Evolutionary conservation across 1,284 basidiomycete genomes (phyloP).

Genomic region (Sanghuangporus baumii): DNA sequence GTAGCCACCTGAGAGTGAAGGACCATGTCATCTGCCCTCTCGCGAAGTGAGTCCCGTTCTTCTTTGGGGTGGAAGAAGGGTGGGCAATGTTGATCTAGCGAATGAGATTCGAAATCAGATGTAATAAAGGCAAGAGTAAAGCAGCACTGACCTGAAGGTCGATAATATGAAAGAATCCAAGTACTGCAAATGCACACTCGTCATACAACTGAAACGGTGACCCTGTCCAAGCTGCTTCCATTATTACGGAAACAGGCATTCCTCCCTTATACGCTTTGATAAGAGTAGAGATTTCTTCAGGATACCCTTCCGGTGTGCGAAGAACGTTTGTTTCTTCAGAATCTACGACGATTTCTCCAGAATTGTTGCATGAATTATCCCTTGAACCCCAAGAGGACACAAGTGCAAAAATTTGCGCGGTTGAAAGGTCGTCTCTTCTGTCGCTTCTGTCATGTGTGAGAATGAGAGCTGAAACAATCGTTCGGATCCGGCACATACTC

Average conservation of each 20-base stretch:
- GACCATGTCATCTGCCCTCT: neutral
- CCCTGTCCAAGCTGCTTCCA: neutral
- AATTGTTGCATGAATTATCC: too few species aligned
- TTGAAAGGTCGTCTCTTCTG: too few species aligned
- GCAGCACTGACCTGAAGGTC: neutral
- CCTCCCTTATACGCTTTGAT: neutral
- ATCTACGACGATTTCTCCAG: neutral
- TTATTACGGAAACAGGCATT: conserved; percentile 3
- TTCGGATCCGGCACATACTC: neutral
- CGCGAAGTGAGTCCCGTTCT: neutral
- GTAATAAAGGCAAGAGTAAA: neutral
- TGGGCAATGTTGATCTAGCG: neutral
- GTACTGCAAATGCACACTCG: neutral
- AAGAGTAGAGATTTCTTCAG: neutral
- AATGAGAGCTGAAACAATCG: too few species aligned
- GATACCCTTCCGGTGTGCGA: neutral
- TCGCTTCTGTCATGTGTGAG: too few species aligned
- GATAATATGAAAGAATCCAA: conserved; percentile 9
- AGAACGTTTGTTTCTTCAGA: neutral
- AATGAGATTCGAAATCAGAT: neutral
- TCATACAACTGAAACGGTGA: neutral
- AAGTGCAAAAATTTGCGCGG: too few species aligned
- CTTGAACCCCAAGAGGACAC: too few species aligned
- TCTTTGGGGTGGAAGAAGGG: neutral
- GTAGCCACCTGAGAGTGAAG: conserved; percentile 6